These are phyloP conservation scores for Adansonia rubrostipa DNA, from an alignment of 441 rosid species.

Conservation along the genomic window DNA sequence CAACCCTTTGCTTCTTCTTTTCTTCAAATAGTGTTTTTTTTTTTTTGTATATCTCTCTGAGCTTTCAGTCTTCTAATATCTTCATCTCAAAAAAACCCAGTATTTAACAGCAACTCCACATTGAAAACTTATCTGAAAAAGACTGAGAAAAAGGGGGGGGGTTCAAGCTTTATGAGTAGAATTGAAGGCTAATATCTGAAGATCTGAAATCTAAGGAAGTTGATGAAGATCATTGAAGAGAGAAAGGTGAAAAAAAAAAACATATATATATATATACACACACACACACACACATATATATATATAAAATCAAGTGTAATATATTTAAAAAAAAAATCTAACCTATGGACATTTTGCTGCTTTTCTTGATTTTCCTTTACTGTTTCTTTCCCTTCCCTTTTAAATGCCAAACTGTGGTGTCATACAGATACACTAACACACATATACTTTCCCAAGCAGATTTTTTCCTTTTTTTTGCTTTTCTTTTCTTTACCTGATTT, in stretches of 20 bases:
- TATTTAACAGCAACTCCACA: neutral
- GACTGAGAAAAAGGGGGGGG: slow-evolving; percentile 23
- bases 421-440: slow-evolving; percentile 57
- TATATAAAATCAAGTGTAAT: no score
- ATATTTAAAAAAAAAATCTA: neutral
- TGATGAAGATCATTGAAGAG: slow-evolving; percentile 18
- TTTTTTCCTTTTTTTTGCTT: neutral
- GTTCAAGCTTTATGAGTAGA: neutral
- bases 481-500: slow-evolving; percentile 27
- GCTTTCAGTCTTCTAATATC: neutral
- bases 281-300: no score
- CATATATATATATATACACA: no score
- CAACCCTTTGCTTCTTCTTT: neutral
- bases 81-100: neutral
- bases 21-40: neutral
- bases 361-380: neutral
- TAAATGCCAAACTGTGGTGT: slow-evolving; percentile 43
- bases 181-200: neutral
- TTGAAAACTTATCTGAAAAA: slow-evolving; percentile 37
- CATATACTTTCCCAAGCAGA: slow-evolving; percentile 27
- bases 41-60: neutral
- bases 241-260: neutral
- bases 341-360: slow-evolving; percentile 16
- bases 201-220: slow-evolving; percentile 32
- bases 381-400: slow-evolving; percentile 23